phyloP scores from a whole-genome alignment of 2,329 filamentous ascomycete genomes.

The Exophiala oligosperma region DNA sequence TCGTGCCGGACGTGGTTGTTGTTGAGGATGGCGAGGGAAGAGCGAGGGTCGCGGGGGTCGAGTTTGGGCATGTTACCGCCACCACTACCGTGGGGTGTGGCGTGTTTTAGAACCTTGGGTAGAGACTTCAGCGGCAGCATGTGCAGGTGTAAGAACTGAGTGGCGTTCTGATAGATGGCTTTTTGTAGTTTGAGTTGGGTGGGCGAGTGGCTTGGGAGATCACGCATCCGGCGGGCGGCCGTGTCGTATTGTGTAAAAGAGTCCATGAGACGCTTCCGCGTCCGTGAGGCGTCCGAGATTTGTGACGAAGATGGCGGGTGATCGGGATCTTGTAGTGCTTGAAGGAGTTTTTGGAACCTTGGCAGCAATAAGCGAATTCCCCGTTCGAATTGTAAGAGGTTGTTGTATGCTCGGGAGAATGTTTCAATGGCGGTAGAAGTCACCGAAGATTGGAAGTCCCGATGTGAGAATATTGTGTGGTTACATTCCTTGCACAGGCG shows the following conservation, averaged over 20 bases:
- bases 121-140: constrained; percentile 84
- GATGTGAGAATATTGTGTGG: constrained; percentile 67
- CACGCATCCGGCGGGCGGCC: constrained; percentile 77
- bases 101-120: constrained; percentile 66
- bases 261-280: constrained; percentile 85
- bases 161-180: constrained; percentile 79
- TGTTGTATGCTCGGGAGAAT: constrained; percentile 68
- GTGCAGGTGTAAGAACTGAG: constrained; percentile 80
- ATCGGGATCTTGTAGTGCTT: constrained; percentile 70
- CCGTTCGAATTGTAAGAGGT: constrained; percentile 80
- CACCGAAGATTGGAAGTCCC: constrained; percentile 74
- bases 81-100: constrained; percentile 51
- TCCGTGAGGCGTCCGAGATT: constrained; percentile 81
- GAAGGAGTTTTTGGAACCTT: constrained; percentile 75
- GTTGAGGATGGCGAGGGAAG: constrained; percentile 60
- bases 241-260: constrained; percentile 85
- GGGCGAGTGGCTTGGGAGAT: constrained; percentile 70
- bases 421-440: constrained; percentile 62
- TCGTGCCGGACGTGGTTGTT: constrained; percentile 54
- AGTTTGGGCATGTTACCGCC: constrained; percentile 2
- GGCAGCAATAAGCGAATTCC: constrained; percentile 81
- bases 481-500: constrained; percentile 92
- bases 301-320: constrained; percentile 66
- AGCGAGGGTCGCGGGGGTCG: constrained; percentile 31
- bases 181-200: constrained; percentile 76